Evolutionary conservation across 2,329 filamentous ascomycete species (phyloP), one percentile per base, ranked within the genome.

Genomic region (Magnaporthiopsis rhizophila): DNA sequence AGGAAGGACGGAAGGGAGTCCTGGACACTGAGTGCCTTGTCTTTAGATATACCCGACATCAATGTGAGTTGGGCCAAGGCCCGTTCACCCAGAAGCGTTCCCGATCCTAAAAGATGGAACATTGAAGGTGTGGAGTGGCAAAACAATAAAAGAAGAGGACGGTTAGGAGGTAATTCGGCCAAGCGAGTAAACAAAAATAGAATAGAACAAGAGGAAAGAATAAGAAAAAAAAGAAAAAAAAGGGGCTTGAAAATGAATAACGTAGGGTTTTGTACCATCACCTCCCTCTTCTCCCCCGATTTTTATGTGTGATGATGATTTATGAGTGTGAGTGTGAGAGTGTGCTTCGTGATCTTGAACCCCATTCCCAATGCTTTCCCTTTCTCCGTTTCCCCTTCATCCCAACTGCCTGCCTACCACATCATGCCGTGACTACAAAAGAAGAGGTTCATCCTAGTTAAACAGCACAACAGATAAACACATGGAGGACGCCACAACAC

Each of bases 221-320:
- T 30, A 36, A 8, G 9, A 62, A 36, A 3, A 62, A 74, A 68
- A 58, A 72, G 57, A 2, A 73, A 26, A 45, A 30, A 32, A 57
- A n/a, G 9, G 7, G 61, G 9, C 36, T 15, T 30, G 13, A 30
- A 24, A 26, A 15, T 28, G 24, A 45, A 53, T 21, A 45, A 28
- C 8, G 15, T 53, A 21, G n/a, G 11, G 30, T 30, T 24, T 53
- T 53, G 45, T 53, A 53, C 45, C n/a, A 24, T 24, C 45, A 53
- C 6, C 45, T 50, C 21, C 45, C 45, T 8, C 45, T 8, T 5
- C 21, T 9, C 45, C 38, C 38, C 38, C 45, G 45, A 9, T 53
- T 53, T 53, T 53, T 53, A 53, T 53, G 45, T 53, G 45, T 53
- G 45, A 11, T 53, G 45, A 53, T 53, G 45, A 53, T 53, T 9